A percentile compares a stretch with the other conserved stretches of the same genome.
phyloP scores from a whole-genome alignment of 202 grass and related monocot species.

The Digitaria exilis region DNA sequence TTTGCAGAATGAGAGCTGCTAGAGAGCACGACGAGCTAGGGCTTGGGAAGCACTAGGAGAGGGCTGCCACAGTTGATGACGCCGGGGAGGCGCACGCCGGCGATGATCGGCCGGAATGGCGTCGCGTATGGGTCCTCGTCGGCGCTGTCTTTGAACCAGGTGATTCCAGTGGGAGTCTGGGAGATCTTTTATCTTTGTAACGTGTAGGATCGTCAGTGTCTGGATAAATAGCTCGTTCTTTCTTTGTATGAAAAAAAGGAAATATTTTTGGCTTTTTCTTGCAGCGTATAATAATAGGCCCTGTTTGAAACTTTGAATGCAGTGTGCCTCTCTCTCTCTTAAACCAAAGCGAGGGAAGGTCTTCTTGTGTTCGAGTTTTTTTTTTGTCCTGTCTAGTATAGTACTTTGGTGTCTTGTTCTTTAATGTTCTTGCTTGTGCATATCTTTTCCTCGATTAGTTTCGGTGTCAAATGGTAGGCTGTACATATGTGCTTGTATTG shows the following conservation, averaged over 20 bases:
- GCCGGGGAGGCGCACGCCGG: conserved; percentile 67
- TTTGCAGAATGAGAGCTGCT: conserved; percentile 32
- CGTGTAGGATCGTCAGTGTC: not conserved
- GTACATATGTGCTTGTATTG: conserved; percentile 37
- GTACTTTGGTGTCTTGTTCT: not conserved
- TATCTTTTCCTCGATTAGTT: conserved; percentile 17
- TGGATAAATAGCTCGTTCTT: too few relatives aligned
- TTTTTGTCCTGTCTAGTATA: not conserved
- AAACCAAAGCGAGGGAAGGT: not conserved
- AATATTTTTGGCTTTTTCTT: not conserved
- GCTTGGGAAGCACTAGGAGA: conserved; percentile 37
- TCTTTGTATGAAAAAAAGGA: not conserved
- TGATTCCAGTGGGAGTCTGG: conserved; percentile 16
- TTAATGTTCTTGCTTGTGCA: conserved; percentile 16
- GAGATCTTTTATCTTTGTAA: not conserved
- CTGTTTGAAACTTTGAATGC: not conserved
- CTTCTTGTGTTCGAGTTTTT: not conserved
- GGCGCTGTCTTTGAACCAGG: conserved; percentile 69
- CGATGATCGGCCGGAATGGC: conserved; percentile 72
- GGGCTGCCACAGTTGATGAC: conserved; percentile 53
- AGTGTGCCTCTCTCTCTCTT: not conserved
- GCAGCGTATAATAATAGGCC: not conserved
- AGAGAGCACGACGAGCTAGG: conserved; percentile 40
- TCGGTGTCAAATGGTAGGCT: not conserved
- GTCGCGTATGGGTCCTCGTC: conserved; percentile 67